Evolutionary conservation across 371 early-diverging fungal genomes (phyloP), one percentile per base, ranked within the genome.

Genomic region (Catenaria anguillulae): DNA sequence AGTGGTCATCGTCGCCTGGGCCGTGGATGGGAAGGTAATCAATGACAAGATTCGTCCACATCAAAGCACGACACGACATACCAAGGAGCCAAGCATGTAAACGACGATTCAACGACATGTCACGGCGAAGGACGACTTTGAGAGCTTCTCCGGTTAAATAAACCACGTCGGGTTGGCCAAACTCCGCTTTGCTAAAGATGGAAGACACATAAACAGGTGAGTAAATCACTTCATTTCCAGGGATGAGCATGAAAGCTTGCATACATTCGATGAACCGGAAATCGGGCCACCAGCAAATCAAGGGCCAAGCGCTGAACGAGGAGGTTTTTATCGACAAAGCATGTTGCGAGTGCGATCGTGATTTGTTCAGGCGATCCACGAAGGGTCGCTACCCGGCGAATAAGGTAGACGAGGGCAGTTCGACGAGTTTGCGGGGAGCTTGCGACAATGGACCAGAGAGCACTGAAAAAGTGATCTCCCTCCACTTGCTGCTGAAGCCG

Each of bases 81-180:
- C 87, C 91, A 33, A 90, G 70, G 4, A 93, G 69, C 94, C 93
- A 93, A 6, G 91, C 79, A 70, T 91, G 93, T 33, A 93, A 73
- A 42, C 96, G 74, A 55, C 93, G 73, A 63, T 91, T 95, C 31
- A 95, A 78, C 2, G 93, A 91, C 92, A 95, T 93, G 67, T 95
- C 96, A 67, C 87, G 88, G 40, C 88, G 76, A 60, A 92, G 66
- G 19, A 93, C 90, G 33, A 92, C 90, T 2, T 79, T 75, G 0
- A 89, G 71, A 0, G 90, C 90, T 2, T 84, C 72, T 45, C 72
- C 71, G 66, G 87, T 77, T 37, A 94, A 69, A 31, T 83, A 65
- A 6, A 76, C 74, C 10, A 84, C 61, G 65, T 88, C 86, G n/a
- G 75, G 74, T 56, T 78, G 72, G 4, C 78, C 71, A 29, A 87